Conservation (phyloP, 2,329 filamentous ascomycete genomes). For the Chaetothyriales sp. region DNA sequence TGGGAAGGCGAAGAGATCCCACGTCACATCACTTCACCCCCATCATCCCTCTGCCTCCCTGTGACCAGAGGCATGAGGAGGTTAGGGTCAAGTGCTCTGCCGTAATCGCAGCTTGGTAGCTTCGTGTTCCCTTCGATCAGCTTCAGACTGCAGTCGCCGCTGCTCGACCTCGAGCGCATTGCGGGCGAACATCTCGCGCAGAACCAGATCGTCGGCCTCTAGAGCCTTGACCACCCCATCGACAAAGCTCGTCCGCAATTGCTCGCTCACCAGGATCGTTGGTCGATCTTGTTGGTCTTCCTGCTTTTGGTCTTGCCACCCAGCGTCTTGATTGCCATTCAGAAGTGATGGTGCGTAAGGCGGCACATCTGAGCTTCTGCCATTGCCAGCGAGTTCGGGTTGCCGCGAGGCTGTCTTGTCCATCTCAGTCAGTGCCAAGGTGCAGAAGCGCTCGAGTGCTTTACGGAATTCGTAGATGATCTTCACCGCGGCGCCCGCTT, state of each 20-base stretch:
- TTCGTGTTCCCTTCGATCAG: neutral
- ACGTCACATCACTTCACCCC: too few species aligned
- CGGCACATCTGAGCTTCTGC: neutral
- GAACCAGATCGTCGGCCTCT: neutral
- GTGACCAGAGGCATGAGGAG: too few species aligned
- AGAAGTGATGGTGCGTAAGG: neutral
- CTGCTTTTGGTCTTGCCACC: neutral
- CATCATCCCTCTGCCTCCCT: too few species aligned
- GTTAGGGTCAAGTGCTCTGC: too few species aligned
- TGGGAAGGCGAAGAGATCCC: too few species aligned
- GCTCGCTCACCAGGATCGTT: neutral
- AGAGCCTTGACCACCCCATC: neutral
- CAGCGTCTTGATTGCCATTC: neutral
- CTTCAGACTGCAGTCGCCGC: neutral
- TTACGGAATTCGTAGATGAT: slow-evolving; percentile 12
- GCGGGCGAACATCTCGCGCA: neutral
- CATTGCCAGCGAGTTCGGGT: neutral
- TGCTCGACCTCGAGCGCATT: neutral
- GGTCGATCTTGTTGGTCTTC: neutral
- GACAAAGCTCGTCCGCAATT: neutral
- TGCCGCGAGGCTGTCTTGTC: neutral
- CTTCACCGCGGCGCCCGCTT: neutral
- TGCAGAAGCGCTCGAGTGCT: slow-evolving; percentile 11
- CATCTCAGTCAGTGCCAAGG: slow-evolving; percentile 2
- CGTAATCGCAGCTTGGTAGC: neutral